A percentile compares a stretch with the other conserved stretches of the same genome.
Conservation (phyloP, 768 basidiomycete species). For the Epithele typhae region DNA sequence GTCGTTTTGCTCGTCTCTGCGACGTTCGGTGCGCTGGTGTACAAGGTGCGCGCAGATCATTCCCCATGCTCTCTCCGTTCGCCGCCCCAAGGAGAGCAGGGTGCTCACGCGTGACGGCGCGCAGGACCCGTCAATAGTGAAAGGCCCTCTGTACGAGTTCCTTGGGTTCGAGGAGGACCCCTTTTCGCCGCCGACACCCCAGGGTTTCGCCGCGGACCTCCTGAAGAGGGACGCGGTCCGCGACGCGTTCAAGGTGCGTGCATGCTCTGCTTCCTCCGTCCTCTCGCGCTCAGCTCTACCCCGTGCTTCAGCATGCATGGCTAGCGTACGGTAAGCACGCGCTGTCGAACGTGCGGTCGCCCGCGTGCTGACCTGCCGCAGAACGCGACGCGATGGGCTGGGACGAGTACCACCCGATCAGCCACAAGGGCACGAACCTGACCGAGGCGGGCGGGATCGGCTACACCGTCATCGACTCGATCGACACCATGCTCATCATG, state of each 20-base stretch:
- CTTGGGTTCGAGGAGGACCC: conserved; percentile 16
- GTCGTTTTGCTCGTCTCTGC: conserved; percentile 9
- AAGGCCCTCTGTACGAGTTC: conserved; percentile 10
- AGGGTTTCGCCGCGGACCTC: conserved; percentile 50
- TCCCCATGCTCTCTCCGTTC: neutral
- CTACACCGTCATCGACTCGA: conserved; percentile 82
- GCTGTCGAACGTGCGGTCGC: too few species aligned
- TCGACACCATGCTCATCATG: conserved; percentile 88
- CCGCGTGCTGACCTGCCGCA: conserved; percentile 25
- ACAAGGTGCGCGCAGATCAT: conserved; percentile 15
- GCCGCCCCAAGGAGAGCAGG: neutral
- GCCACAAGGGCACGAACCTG: conserved; percentile 70
- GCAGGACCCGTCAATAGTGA: conserved; percentile 9
- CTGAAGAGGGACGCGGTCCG: conserved; percentile 66
- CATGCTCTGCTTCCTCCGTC: neutral
- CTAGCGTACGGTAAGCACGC: conserved; percentile 67
- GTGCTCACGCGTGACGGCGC: neutral
- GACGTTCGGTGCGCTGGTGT: conserved; percentile 6
- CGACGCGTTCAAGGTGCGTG: conserved; percentile 70
- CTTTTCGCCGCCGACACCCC: neutral
- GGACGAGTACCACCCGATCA: conserved; percentile 90
- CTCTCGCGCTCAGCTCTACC: conserved; percentile 8
- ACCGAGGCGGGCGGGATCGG: conserved; percentile 76
- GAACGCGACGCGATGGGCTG: conserved; percentile 88
- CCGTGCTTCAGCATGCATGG: conserved; percentile 69